Evolutionary conservation across 345 rosid species (phyloP).

Genomic region (Hevea brasiliensis): DNA sequence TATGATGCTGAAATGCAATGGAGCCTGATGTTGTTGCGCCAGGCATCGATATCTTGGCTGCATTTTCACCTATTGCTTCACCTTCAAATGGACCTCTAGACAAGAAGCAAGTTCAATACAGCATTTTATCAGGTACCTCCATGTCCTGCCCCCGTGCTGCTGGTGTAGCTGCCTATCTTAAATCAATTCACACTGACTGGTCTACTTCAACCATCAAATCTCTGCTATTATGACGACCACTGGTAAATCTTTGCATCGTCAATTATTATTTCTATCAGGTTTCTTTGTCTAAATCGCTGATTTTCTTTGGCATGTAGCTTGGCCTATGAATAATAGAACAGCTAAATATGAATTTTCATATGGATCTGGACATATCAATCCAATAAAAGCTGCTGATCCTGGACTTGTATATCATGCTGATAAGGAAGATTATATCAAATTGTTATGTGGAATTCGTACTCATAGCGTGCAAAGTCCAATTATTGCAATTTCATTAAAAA

Average conservation of each 20-base stretch:
- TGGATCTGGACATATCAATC: conserved; percentile 2
- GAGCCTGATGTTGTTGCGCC: conserved; percentile 21
- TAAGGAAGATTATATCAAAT: background rate
- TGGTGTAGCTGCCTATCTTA: conserved; percentile 13
- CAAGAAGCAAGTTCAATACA: background rate
- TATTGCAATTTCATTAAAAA: too few species aligned
- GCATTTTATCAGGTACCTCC: conserved; percentile 14
- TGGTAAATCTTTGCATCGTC: too few species aligned
- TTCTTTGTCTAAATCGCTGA: too few species aligned
- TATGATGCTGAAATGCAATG: background rate
- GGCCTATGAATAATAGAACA: background rate
- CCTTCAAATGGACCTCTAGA: background rate
- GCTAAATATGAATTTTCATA: background rate
- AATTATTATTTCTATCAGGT: background rate
- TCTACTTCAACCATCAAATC: too few species aligned
- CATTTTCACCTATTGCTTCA: conserved; percentile 11
- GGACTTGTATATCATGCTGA: background rate
- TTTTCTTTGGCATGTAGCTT: background rate
- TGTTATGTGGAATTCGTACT: background rate
- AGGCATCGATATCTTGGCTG: conserved; percentile 15
- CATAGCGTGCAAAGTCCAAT: conserved; percentile 2
- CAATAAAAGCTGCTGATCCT: background rate
- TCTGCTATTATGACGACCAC: conserved; percentile 20
- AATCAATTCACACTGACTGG: conserved; percentile 14
- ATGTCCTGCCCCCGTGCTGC: conserved; percentile 19